Evolutionary conservation across 1,284 basidiomycete genomes (phyloP).

Genomic region (Takashimella koratensis): DNA sequence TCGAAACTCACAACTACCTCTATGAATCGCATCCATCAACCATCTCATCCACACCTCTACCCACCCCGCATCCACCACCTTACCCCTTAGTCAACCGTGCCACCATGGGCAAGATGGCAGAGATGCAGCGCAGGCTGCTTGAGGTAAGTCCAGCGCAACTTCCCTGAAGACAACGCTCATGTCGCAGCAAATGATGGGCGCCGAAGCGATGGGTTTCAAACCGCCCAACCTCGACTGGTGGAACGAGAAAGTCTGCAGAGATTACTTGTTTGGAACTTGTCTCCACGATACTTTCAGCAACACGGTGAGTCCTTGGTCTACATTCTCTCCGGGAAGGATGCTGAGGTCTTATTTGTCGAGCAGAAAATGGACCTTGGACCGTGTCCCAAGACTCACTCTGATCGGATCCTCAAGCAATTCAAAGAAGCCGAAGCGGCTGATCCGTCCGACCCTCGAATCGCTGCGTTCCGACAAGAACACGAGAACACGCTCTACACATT

Average conservation of each 20-base stretch:
- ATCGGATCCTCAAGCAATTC: slow-evolving; percentile 90
- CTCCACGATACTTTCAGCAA: slow-evolving; percentile 98
- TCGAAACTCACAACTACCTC: no score
- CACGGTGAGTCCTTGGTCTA: slow-evolving; percentile 73
- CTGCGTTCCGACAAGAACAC: slow-evolving; percentile 86
- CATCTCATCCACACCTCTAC: not conserved
- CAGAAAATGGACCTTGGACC: slow-evolving; percentile 99
- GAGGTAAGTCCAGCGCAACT: slow-evolving; percentile 34
- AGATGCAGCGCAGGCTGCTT: slow-evolving; percentile 51
- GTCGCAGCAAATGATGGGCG: slow-evolving; percentile 97
- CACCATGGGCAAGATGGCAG: slow-evolving; percentile 51
- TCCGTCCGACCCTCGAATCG: slow-evolving; percentile 72
- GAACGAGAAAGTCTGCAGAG: slow-evolving; percentile 98
- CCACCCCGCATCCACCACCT: not conserved
- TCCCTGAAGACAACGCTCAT: not conserved
- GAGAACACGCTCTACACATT: slow-evolving; percentile 92
- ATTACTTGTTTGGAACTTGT: slow-evolving; percentile 96
- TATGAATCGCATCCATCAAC: no score
- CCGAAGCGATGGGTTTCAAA: slow-evolving; percentile 92
- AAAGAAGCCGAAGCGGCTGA: slow-evolving; percentile 69
- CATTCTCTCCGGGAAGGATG: no score
- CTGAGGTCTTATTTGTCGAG: no score
- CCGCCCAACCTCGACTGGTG: slow-evolving; percentile 91
- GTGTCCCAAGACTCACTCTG: slow-evolving; percentile 94
- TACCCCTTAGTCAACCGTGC: not conserved